Evolutionary conservation across 192 early-diverging fungal genomes (phyloP), one percentile per base, ranked within the genome.

Genomic region (Backusella westeae): DNA sequence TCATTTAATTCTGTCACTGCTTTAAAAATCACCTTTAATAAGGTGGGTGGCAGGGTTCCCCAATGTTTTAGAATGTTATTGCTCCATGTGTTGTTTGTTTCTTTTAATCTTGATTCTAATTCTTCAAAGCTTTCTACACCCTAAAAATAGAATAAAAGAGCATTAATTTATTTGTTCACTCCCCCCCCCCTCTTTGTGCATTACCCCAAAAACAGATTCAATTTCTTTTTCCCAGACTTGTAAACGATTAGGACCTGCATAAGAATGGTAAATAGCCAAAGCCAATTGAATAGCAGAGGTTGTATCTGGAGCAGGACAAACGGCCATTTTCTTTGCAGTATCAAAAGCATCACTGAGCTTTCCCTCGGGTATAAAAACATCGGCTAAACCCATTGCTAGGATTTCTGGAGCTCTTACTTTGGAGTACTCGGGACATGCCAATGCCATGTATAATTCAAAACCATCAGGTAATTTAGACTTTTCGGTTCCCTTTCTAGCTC

Each of bases 211-310:
- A 23, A 81, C 77, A 42, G 81, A 71, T 35, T 86, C 42, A 46
- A 87, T 86, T 49, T 85, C 79, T 7, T 80, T 72, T 52, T 79
- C 69, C 87, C 87, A 88, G 0, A 85, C 83, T 53, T 75, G 74
- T 71, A 88, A 78, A 68, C 86, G 84, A 38, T 83, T 81, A 2
- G 87, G 87, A 17, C 87, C 87, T 46, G 87, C 77, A 73, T 88
- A 88, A 6, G 79, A 77, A 19, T 83, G 71, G 29, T 86, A 74
- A 8, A 82, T 78, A 26, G 83, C 77, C 9, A 88, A 68, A 0
- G 81, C 77, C 63, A 88, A 70, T 34, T 84, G 81, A 36, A 88
- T 67, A 32, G 87, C 83, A 52, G 79, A 71, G 0, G 42, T 53
- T 0, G 87, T 88, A 59, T 82, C 77, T 0, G 87, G 87, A 19